Base-by-base conservation (phyloP, 768 basidiomycete genomes). In the Porpolomopsis calyptriformis region DNA sequence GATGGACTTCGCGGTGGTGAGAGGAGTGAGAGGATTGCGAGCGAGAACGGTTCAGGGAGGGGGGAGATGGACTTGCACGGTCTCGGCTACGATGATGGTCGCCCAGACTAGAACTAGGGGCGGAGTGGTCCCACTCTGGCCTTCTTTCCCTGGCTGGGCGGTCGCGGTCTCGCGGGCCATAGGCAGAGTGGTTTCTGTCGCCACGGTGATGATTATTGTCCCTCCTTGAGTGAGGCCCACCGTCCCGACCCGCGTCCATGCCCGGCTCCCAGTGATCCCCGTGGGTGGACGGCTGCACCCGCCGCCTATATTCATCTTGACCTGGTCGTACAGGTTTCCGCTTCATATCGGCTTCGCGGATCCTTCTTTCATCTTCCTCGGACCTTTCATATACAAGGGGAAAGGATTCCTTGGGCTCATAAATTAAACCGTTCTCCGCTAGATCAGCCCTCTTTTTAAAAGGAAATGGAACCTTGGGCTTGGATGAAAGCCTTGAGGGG, bases 401-500 rank as follows among this genome's bases (percentile, higher is more conserved):
- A 37, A 31, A 54, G 18, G 41, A 19, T 46, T 46, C 56, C 46
- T 54, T 55, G 41, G 48, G 8, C 16, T 55, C 55, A 36, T 52
- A 10, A 20, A 33, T 14, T 7, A 31, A 7, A 23, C 50, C 50
- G 47, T 52, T 58, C 29, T 52, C 59, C 10, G 52, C 22, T 5
- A 50, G 33, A 31, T 65, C 70, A 36, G 18, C 48, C 52, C 68
- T 75, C 58, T 67, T 73, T 64, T 87, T 88, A 68, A 88, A 87
- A 1, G 86, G 86, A 61, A 85, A 87, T 7, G 81, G 76, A 19
- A 85, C 72, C 56, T 75, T 78, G 16, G 66, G 39, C 58, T 76
- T 62, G 53, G 51, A 16, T 50, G 55, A 18, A 37, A 40, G 46
- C 19, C 53, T 40, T 14, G 45, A 46, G 35, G 54, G 48, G 43